These are phyloP conservation scores for Phialophora verrucosa DNA, from an alignment of 2,329 filamentous ascomycete genomes.

Conservation along the genomic window DNA sequence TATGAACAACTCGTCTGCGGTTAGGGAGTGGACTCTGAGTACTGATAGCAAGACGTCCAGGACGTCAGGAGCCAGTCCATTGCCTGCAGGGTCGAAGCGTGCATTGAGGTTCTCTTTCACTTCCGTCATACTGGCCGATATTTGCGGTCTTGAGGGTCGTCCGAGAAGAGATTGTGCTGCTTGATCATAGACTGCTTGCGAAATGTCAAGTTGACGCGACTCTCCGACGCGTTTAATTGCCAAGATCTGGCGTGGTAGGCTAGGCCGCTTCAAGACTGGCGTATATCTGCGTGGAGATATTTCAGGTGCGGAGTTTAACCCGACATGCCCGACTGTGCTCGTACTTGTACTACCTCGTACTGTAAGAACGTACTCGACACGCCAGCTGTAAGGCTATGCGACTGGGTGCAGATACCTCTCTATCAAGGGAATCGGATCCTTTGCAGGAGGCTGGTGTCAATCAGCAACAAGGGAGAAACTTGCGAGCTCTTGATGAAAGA, in stretches of 20 bases:
- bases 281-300: background rate
- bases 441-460: background rate
- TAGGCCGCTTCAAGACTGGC: background rate
- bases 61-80: conserved; percentile 75
- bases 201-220: background rate
- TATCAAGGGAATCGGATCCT: background rate
- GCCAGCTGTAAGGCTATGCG: background rate
- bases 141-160: background rate
- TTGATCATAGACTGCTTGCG: background rate
- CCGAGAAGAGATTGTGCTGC: background rate
- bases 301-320: background rate
- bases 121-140: conserved; percentile 48
- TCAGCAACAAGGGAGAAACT: background rate
- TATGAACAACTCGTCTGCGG: conserved; percentile 87
- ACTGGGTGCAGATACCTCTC: background rate
- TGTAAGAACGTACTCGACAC: background rate
- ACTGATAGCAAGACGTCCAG: conserved; percentile 83
- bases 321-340: no score
- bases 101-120: conserved; percentile 61
- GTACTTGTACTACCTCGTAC: no score
- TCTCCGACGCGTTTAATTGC: background rate
- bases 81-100: conserved; percentile 62
- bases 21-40: conserved; percentile 79
- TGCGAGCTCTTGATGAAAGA: background rate
- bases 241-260: background rate